Conservation (phyloP, 129 eudicot species). For the Chrysanthemum seticuspe region DNA sequence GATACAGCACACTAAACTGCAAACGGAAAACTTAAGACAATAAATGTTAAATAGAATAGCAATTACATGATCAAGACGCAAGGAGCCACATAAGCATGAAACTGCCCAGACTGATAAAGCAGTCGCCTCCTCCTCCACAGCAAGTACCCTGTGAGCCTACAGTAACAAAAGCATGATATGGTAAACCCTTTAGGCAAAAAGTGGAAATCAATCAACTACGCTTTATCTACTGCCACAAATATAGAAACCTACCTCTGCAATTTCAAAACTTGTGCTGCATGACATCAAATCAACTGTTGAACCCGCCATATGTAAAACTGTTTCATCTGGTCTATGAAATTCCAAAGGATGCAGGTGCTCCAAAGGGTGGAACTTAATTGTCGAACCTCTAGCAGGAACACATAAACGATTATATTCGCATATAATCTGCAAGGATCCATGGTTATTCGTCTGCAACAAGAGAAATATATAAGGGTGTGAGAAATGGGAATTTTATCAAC, state of each 20-base stretch:
- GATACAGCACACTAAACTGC: slow-evolving; percentile 1
- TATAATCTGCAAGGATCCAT: slow-evolving; percentile 85
- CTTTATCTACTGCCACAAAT: background rate
- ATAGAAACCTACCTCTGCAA: slow-evolving; percentile 63
- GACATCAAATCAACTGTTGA: slow-evolving; percentile 78
- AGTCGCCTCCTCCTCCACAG: slow-evolving; percentile 94
- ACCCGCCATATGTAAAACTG: slow-evolving; percentile 66
- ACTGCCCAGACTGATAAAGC: slow-evolving; percentile 86
- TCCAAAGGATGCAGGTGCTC: slow-evolving; percentile 88
- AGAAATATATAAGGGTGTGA: slow-evolving; percentile 1
- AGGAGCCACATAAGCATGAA: slow-evolving; percentile 88
- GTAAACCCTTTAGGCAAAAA: slow-evolving; percentile 8
- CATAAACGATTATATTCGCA: slow-evolving; percentile 73
- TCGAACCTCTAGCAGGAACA: slow-evolving; percentile 83
- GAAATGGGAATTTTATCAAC: slow-evolving; percentile 9
- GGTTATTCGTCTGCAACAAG: slow-evolving; percentile 65
- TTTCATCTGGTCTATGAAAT: slow-evolving; percentile 80
- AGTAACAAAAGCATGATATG: slow-evolving; percentile 20
- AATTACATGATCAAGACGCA: slow-evolving; percentile 94
- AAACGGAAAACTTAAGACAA: background rate
- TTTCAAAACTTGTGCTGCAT: slow-evolving; percentile 79
- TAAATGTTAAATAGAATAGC: background rate
- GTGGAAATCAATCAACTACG: background rate
- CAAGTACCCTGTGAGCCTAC: slow-evolving; percentile 75
- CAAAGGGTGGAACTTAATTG: slow-evolving; percentile 74